A percentile compares a stretch with the other conserved stretches of the same genome.
These are phyloP conservation scores for Rhizopus arrhizus DNA, from an alignment of 371 early-diverging fungal genomes.

Conservation along the genomic window DNA sequence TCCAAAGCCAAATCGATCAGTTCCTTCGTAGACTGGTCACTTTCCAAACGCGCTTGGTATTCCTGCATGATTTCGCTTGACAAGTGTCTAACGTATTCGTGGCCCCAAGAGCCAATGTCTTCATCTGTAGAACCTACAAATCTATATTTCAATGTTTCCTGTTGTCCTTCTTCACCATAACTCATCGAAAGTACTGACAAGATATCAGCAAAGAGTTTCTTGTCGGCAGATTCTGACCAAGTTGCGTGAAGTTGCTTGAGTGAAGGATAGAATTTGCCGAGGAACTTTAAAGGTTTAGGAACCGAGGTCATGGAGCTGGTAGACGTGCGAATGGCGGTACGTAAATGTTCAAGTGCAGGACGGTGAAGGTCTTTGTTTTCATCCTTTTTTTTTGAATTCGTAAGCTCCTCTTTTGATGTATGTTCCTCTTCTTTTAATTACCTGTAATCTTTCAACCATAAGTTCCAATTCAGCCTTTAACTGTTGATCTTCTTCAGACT, in stretches of 20 bases:
- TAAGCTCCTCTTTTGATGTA: background rate
- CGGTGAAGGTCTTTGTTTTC: slow-evolving; percentile 71
- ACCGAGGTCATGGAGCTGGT: slow-evolving; percentile 98
- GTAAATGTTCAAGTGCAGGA: slow-evolving; percentile 85
- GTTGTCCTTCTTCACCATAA: slow-evolving; percentile 82
- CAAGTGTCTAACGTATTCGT: slow-evolving; percentile 96
- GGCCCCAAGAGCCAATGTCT: slow-evolving; percentile 95
- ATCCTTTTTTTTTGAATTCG: slow-evolving; percentile 52
- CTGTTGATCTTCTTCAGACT: slow-evolving; percentile 97
- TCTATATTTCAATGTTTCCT: slow-evolving; percentile 85
- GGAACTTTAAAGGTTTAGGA: slow-evolving; percentile 96
- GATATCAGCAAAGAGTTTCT: slow-evolving; percentile 89
- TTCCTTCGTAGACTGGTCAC: slow-evolving; percentile 62
- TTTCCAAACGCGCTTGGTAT: slow-evolving; percentile 66
- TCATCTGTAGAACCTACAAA: slow-evolving; percentile 77
- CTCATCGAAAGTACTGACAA: slow-evolving; percentile 96
- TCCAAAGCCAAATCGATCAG: slow-evolving; percentile 75
- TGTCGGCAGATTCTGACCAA: slow-evolving; percentile 80
- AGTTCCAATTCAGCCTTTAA: slow-evolving; percentile 91
- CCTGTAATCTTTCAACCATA: slow-evolving; percentile 89
- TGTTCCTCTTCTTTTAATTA: slow-evolving; percentile 18
- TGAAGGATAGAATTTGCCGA: slow-evolving; percentile 83
- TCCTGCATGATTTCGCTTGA: slow-evolving; percentile 92
- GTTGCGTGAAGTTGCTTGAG: slow-evolving; percentile 70
- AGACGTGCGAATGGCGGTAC: slow-evolving; percentile 88